Evolutionary conservation across 805 yeast genomes (phyloP), one percentile per base, ranked within the genome.

Genomic region (Teunomyces panamensis): DNA sequence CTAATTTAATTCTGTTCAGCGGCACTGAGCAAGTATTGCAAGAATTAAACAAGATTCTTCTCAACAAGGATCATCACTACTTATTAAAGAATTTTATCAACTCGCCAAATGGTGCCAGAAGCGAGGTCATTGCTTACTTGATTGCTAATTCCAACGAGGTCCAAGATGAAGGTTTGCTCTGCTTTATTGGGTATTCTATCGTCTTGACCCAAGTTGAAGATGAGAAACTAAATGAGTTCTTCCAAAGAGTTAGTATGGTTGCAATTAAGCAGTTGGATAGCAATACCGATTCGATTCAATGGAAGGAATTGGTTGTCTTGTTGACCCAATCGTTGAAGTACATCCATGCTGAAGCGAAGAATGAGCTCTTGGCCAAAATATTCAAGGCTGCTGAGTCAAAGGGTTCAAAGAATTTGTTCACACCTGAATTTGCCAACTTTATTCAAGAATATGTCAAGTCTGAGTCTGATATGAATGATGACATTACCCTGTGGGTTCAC

Each of bases 401-500:
- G 47, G 32, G 64, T 44, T 61, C 43, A 62, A 78, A 63, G 54
- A 55, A 41, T 56, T 62, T 61, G 14, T 56, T 65, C 49, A 57
- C 49, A 4, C 52, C 60, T 1, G 64, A 57, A 34, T 68, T 67
- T 51, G 65, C 57, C 5, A 30, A 57, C 49, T 55, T 70, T 67
- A 20, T 67, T 53, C 24, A 57, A 52, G 26, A 62, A 63, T 30
- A 59, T 62, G 34, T 56, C 65, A 11, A 46, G 49, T 10, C 62
- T 63, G 35, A 62, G 58, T 51, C 57, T 4, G 44, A 53, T 4
- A 26, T 58, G 0, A 36, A 53, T 2, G 57, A 50, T 3, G 63
- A 62, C 1, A 59, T 73, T 17, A 59, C 53, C 14, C 55, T 62
- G 1, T 86, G 92, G 92, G 51, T 81, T 34, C 75, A 79, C 50